Base-by-base conservation (phyloP, 768 basidiomycete genomes). In the Tricholoma hemisulphureum region DNA sequence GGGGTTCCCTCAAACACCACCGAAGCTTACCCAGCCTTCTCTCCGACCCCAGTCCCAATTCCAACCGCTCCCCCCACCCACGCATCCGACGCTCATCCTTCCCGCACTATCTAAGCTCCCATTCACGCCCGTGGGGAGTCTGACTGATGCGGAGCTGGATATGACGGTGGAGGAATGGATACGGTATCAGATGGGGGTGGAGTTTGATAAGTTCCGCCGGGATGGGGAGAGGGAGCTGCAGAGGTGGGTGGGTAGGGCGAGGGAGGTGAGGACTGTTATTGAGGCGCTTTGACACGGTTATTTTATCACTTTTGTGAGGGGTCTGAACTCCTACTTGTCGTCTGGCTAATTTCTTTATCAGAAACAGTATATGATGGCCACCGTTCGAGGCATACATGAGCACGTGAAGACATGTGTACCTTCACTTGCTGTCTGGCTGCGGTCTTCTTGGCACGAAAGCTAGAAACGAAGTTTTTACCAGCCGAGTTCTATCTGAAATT, bases 141-240 rank as follows among this genome's bases (percentile, higher is more conserved):
- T 91, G 37, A 83, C 79, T 6, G 87, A 88, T 45, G 83, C 82
- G 18, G 89, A 94, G 67, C 76, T 86, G 58, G 73, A 78, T 18
- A 87, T 94, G 89, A 89, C 91, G 0, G 80, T 95, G 49, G 92
- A 94, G 65, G 84, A 94, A 65, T 90, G 90, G 83, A 85, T 93
- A 57, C 78, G 87, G 55, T 82, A 84, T 62, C 91, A 93, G 72
- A 88, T 91, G 69, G 79, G 79, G 61, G 70, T 83, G 46, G 81
- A 91, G 70, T 85, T 83, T 62, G 84, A 87, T 61, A 82, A 78
- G 57, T 76, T 80, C 55, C 71, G 71, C 50, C 65, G 78, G 53
- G 78, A 80, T 56, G 77, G 78, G n/a, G 76, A 78, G 61, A 64
- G 77, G 54, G 77, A 78, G 62, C 56, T 80, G 59, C 69, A 68